Evolutionary conservation across 2,329 filamentous ascomycete genomes (phyloP).

Genomic region (Apiospora marii): DNA sequence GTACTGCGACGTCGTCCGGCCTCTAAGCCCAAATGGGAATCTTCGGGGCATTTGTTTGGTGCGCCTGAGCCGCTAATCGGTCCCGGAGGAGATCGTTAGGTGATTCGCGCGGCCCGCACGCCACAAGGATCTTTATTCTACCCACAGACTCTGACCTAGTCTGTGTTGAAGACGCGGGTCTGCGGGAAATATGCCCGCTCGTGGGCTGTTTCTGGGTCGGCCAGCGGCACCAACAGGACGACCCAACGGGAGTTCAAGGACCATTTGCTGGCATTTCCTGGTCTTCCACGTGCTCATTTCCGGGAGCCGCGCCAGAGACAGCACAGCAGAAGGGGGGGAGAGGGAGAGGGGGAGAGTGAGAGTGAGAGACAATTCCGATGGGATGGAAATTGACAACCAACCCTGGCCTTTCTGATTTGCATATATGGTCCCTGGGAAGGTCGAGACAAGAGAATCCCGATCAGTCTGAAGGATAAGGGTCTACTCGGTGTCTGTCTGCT

Average conservation of each 20-base stretch:
- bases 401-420: background rate
- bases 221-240: background rate
- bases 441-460: background rate
- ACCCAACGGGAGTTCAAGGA: background rate
- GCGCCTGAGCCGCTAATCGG: background rate
- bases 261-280: background rate
- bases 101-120: conserved; percentile 6
- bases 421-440: background rate
- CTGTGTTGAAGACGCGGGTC: background rate
- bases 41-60: background rate
- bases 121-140: background rate
- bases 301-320: background rate
- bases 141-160: background rate
- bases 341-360: too few relatives aligned
- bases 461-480: background rate
- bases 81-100: background rate
- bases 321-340: background rate
- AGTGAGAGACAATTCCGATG: background rate
- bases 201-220: background rate
- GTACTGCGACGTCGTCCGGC: background rate
- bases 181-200: background rate
- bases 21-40: background rate
- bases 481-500: background rate
- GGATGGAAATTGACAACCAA: background rate
- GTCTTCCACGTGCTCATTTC: conserved; percentile 6